Percentiles rank a stretch among this genome's conserved stretches.
Conservation (phyloP, 1,139 yeast genomes). For the Scheffersomyces illinoinensis region DNA sequence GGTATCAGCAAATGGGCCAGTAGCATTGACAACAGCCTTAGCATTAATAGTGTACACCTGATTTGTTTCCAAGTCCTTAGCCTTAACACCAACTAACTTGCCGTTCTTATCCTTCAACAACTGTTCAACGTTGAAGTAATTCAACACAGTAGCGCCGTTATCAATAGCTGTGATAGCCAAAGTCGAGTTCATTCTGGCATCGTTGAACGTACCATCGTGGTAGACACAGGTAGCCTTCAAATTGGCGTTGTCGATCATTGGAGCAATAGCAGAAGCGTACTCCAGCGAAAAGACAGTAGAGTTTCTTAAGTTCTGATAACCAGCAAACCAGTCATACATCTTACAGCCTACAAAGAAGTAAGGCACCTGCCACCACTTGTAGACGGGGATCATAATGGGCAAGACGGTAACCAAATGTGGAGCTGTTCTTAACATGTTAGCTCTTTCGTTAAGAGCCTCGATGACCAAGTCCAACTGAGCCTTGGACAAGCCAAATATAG, state of each 20-base stretch:
- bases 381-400: slow-evolving; percentile 94
- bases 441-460: slow-evolving; percentile 92
- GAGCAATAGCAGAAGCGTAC: slow-evolving; percentile 75
- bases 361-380: slow-evolving; percentile 95
- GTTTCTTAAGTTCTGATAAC: slow-evolving; percentile 77
- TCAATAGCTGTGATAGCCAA: slow-evolving; percentile 84
- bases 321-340: slow-evolving; percentile 92
- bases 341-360: slow-evolving; percentile 92
- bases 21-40: slow-evolving; percentile 83
- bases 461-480: slow-evolving; percentile 90
- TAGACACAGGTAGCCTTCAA: slow-evolving; percentile 90
- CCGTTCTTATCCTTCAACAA: slow-evolving; percentile 62
- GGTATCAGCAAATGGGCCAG: slow-evolving; percentile 90
- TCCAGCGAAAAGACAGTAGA: slow-evolving; percentile 73
- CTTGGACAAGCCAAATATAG: slow-evolving; percentile 86
- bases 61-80: slow-evolving; percentile 74
- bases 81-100: slow-evolving; percentile 73
- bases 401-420: slow-evolving; percentile 86
- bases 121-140: slow-evolving; percentile 81
- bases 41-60: slow-evolving; percentile 60
- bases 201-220: slow-evolving; percentile 95
- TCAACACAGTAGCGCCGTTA: slow-evolving; percentile 86
- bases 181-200: slow-evolving; percentile 85
- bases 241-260: slow-evolving; percentile 78
- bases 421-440: slow-evolving; percentile 85